Evolutionary conservation across 495 filamentous ascomycete species (phyloP).

Genomic region (Annulohypoxylon moriforme): DNA sequence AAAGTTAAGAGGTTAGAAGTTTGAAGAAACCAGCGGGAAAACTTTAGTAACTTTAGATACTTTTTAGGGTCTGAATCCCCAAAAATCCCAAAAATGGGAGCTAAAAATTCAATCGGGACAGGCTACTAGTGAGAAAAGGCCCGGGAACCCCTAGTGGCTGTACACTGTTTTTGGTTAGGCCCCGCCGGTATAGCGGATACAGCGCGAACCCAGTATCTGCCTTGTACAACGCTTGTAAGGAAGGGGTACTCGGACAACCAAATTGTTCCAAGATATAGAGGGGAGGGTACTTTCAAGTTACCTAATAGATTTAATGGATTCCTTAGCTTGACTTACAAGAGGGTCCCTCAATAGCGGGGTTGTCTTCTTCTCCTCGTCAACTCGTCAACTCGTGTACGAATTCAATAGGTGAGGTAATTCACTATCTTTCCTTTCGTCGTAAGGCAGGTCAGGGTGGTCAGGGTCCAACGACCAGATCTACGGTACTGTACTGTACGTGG

Average conservation of each 20-base stretch:
- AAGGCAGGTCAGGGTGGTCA: constrained; percentile 32
- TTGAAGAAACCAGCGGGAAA: not conserved
- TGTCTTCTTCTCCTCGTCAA: constrained; percentile 16
- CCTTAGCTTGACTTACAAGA: constrained; percentile 4
- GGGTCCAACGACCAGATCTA: constrained; percentile 38
- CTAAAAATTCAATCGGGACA: constrained; percentile 44
- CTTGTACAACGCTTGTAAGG: not conserved
- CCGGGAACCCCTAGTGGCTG: constrained; percentile 45
- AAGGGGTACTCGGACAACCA: not conserved
- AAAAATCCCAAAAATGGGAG: constrained; percentile 37
- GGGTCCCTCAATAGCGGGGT: constrained; percentile 38
- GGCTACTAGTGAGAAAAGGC: constrained; percentile 34
- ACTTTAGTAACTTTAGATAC: constrained; percentile 3
- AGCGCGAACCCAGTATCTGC: not conserved
- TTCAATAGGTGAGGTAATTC: constrained; percentile 46
- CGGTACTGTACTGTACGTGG: constrained; percentile 41
- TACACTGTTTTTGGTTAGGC: constrained; percentile 23
- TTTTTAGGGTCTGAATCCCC: constrained; percentile 16
- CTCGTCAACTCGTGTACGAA: constrained; percentile 37
- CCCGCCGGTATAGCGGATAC: constrained; percentile 35
- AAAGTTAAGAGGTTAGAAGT: not conserved
- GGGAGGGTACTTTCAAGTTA: constrained; percentile 19
- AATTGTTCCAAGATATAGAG: not conserved
- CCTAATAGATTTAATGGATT: not conserved
- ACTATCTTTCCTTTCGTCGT: constrained; percentile 30